Percentiles rank a stretch among this genome's conserved stretches.
phyloP scores from a whole-genome alignment of 805 yeast species.

The Pichia thaimueangensis region DNA sequence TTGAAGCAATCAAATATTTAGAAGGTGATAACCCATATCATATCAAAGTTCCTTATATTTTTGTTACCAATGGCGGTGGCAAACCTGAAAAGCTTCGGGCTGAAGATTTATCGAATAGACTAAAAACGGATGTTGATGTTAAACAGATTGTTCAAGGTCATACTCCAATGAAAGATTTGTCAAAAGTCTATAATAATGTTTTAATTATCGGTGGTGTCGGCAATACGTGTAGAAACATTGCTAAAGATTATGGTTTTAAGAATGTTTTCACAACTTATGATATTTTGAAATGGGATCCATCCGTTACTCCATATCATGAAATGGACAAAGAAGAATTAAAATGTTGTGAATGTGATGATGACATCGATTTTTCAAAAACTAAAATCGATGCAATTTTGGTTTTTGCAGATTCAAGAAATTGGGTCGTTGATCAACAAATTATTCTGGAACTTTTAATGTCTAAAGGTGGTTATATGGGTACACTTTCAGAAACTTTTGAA shows the following conservation, averaged over 20 bases:
- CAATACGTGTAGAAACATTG: conserved; percentile 76
- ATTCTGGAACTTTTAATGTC: conserved; percentile 74
- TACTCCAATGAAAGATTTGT: conserved; percentile 86
- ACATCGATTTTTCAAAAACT: conserved; percentile 56
- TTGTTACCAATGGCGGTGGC: conserved; percentile 92
- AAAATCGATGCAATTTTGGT: conserved; percentile 77
- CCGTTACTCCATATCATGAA: conserved; percentile 78
- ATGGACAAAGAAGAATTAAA: conserved; percentile 63
- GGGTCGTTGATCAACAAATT: conserved; percentile 92
- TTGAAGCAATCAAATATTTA: conserved; percentile 61
- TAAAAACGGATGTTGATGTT: conserved; percentile 54
- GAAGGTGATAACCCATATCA: conserved; percentile 74
- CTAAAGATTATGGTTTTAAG: conserved; percentile 75
- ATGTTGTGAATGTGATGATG: conserved; percentile 39
- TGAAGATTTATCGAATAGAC: conserved; percentile 56
- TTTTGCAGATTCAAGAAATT: conserved; percentile 86
- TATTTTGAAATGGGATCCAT: conserved; percentile 79
- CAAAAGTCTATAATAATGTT: conserved; percentile 60
- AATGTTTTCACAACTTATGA: conserved; percentile 80
- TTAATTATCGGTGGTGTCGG: conserved; percentile 88
- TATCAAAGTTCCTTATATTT: conserved; percentile 74
- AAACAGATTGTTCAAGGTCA: conserved; percentile 90
- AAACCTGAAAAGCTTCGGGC: conserved; percentile 72
- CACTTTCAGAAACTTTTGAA: conserved; percentile 58
- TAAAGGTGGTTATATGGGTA: conserved; percentile 79